Percentiles rank a stretch among this genome's conserved stretches.
phyloP scores from a whole-genome alignment of 2,329 filamentous ascomycete species.

The Amylocarpus encephaloides region DNA sequence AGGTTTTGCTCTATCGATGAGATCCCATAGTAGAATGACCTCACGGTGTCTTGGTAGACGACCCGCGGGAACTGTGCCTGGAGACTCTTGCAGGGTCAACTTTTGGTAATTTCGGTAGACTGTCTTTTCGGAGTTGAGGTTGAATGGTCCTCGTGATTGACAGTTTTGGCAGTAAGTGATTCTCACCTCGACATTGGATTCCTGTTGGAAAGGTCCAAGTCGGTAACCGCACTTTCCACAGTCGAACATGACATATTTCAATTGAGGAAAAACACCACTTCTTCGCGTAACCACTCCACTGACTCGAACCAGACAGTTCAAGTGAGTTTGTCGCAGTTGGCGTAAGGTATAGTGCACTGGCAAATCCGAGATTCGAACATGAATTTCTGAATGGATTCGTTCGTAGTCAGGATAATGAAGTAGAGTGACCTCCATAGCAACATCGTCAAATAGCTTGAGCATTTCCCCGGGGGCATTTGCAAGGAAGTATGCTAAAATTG shows the following conservation, averaged over 20 bases:
- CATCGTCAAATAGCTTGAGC: constrained; percentile 91
- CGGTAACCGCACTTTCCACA: constrained; percentile 89
- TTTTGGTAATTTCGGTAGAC: constrained; percentile 99
- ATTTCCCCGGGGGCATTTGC: constrained; percentile 95
- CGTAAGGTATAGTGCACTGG: constrained; percentile 93
- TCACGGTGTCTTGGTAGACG: constrained; percentile 89
- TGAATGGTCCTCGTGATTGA: constrained; percentile 91
- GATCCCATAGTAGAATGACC: constrained; percentile 91
- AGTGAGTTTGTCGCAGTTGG: constrained; percentile 87
- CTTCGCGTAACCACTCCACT: constrained; percentile 91
- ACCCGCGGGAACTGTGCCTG: constrained; percentile 91
- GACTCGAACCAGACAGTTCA: constrained; percentile 92
- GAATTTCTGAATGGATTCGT: constrained; percentile 94
- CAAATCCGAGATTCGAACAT: constrained; percentile 91
- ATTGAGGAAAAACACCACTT: constrained; percentile 91
- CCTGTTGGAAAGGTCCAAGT: constrained; percentile 92
- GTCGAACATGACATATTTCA: constrained; percentile 98
- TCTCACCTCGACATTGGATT: constrained; percentile 93
- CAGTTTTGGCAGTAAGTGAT: constrained; percentile 95
- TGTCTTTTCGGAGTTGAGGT: constrained; percentile 92
- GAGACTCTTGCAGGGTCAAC: constrained; percentile 91
- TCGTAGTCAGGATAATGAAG: constrained; percentile 97
- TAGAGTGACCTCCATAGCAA: constrained; percentile 92
- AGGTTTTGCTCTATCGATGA: constrained; percentile 94
- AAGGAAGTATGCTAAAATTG: constrained; percentile 89